These are phyloP conservation scores for Backusella liffmaniae DNA, from an alignment of 192 early-diverging fungal genomes.

Conservation along the genomic window DNA sequence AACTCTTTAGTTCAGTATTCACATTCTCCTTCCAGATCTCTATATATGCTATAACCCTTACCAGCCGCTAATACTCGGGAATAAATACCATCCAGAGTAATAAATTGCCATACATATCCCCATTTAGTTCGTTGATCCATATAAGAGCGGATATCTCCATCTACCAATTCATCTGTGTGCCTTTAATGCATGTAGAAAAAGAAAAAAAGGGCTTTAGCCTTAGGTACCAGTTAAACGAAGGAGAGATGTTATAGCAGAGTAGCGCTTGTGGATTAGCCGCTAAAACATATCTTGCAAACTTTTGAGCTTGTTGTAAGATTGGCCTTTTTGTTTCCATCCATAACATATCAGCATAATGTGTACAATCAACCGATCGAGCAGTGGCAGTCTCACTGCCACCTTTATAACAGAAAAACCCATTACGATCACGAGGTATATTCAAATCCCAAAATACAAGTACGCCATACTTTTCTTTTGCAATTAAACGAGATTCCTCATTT, in stretches of 20 bases:
- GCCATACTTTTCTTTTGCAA: constrained; percentile 69
- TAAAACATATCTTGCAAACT: constrained; percentile 83
- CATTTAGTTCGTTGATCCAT: constrained; percentile 79
- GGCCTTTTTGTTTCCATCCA: constrained; percentile 99
- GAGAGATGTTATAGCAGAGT: constrained; percentile 97
- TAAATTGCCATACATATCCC: constrained; percentile 97
- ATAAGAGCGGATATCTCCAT: constrained; percentile 83
- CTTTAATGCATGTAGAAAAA: neutral
- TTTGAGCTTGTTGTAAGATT: constrained; percentile 84
- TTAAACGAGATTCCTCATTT: constrained; percentile 75
- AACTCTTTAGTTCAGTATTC: neutral
- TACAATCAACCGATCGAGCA: constrained; percentile 77
- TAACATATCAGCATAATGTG: constrained; percentile 85
- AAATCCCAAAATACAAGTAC: constrained; percentile 83
- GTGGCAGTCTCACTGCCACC: constrained; percentile 89
- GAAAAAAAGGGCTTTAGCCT: neutral
- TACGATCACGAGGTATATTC: constrained; percentile 85
- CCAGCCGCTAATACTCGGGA: constrained; percentile 82
- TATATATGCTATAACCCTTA: neutral
- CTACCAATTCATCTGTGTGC: constrained; percentile 81
- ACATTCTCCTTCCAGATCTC: neutral
- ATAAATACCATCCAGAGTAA: constrained; percentile 93
- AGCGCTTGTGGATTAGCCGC: constrained; percentile 75
- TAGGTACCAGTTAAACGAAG: constrained; percentile 90
- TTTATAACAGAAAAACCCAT: constrained; percentile 96